Conservation (phyloP, 1,284 basidiomycete genomes). For the Ceratobasidium sp. region DNA sequence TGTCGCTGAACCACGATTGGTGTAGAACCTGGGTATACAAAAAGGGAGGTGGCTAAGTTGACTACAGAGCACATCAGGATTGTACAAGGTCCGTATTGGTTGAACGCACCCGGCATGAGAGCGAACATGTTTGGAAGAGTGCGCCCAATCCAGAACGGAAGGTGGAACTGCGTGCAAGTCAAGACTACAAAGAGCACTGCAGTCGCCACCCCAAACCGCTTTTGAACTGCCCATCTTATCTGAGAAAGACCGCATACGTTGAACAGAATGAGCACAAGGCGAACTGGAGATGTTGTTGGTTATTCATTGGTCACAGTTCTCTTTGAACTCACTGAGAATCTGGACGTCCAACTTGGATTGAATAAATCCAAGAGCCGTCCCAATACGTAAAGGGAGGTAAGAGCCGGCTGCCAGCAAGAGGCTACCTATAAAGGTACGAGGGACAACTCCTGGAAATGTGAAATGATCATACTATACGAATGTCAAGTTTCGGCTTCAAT, state of each 20-base stretch:
- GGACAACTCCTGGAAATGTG: constrained; percentile 87
- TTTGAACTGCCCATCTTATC: constrained; percentile 66
- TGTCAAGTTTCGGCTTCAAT: constrained; percentile 10
- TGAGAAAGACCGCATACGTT: constrained; percentile 72
- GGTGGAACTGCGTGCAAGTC: constrained; percentile 85
- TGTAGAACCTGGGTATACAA: constrained; percentile 54
- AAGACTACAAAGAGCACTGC: constrained; percentile 70
- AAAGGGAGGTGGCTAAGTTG: constrained; percentile 64
- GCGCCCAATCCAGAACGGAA: constrained; percentile 90
- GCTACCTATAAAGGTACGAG: constrained; percentile 84
- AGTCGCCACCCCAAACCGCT: constrained; percentile 66
- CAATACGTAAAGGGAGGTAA: constrained; percentile 55
- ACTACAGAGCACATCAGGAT: constrained; percentile 52
- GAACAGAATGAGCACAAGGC: constrained; percentile 72
- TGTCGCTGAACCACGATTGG: constrained; percentile 36
- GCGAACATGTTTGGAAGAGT: constrained; percentile 96
- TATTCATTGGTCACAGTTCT: neutral
- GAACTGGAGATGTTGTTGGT: constrained; percentile 56
- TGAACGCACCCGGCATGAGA: constrained; percentile 70
- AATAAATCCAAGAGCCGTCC: constrained; percentile 54
- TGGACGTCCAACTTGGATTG: constrained; percentile 67
- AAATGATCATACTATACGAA: constrained; percentile 83
- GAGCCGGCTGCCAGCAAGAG: constrained; percentile 62
- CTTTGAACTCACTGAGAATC: constrained; percentile 58
- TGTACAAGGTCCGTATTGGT: neutral